A percentile compares a stretch with the other conserved stretches of the same genome.
Conservation (phyloP, 1,284 basidiomycete species). For the Fomitopsis palustris region DNA sequence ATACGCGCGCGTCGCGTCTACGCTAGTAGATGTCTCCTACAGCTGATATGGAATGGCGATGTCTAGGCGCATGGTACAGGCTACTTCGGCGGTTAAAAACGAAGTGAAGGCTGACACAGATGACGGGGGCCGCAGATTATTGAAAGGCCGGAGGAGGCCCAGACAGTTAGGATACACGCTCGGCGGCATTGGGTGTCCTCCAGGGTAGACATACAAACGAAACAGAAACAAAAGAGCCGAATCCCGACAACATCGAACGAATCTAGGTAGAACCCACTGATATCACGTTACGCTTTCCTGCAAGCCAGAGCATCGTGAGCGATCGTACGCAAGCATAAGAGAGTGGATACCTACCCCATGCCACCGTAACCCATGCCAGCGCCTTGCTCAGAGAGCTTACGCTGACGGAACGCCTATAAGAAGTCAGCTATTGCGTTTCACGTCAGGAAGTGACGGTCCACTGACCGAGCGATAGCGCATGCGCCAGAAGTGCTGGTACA, state of each 20-base stretch:
- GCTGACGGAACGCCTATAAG: conserved; percentile 67
- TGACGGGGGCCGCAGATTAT: background rate
- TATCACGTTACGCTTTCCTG: conserved; percentile 21
- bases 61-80: background rate
- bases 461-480: conserved; percentile 76
- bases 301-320: background rate
- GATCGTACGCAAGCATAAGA: background rate
- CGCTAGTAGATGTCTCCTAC: too few species aligned
- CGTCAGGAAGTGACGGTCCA: conserved; percentile 5
- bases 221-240: background rate
- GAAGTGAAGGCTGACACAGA: background rate
- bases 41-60: background rate
- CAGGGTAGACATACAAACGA: background rate
- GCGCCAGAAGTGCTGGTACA: conserved; percentile 77
- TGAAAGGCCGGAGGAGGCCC: background rate
- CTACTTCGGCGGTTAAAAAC: background rate
- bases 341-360: conserved; percentile 42
- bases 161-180: conserved; percentile 4
- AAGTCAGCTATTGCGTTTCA: background rate
- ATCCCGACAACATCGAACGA: conserved; percentile 2
- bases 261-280: background rate
- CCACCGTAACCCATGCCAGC: conserved; percentile 60
- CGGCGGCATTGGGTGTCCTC: background rate
- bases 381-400: conserved; percentile 66
- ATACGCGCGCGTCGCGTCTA: too few species aligned